Conservation (phyloP, 495 filamentous ascomycete genomes). For the Penicillium crystallinum region DNA sequence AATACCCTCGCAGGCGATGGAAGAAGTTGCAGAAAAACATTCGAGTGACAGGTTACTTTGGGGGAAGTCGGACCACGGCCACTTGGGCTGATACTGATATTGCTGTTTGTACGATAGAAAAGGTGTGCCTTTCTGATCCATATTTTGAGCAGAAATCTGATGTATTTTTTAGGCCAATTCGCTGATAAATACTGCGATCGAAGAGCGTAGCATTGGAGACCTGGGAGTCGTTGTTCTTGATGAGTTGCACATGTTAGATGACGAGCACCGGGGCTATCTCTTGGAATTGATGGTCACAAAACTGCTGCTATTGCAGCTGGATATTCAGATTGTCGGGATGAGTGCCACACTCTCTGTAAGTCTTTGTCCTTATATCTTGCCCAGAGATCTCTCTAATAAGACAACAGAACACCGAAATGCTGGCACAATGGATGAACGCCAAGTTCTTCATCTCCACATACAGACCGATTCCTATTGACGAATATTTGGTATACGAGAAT, state of each 20-base stretch:
- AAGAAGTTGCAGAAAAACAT: conserved; percentile 38
- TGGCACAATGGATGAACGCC: conserved; percentile 69
- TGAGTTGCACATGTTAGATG: conserved; percentile 79
- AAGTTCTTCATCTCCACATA: conserved; percentile 70
- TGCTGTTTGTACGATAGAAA: conserved; percentile 79
- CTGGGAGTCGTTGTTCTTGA: conserved; percentile 69
- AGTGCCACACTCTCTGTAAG: conserved; percentile 71
- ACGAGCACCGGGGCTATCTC: conserved; percentile 73
- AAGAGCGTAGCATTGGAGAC: conserved; percentile 61
- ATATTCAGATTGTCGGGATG: conserved; percentile 76
- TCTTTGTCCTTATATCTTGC: neutral
- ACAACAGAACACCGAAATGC: conserved; percentile 57
- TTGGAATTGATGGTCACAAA: conserved; percentile 80
- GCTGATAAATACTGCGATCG: conserved; percentile 71
- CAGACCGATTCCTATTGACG: conserved; percentile 68
- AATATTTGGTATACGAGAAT: conserved; percentile 72
- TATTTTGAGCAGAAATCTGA: neutral
- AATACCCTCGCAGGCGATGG: conserved; percentile 28
- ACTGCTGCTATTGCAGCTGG: conserved; percentile 60
- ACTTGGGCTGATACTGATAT: conserved; percentile 75
- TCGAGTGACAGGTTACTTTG: conserved; percentile 69
- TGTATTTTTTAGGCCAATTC: conserved; percentile 60
- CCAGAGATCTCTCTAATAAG: conserved; percentile 12
- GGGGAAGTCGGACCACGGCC: conserved; percentile 59
- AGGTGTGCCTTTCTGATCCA: conserved; percentile 44